Evolutionary conservation across 305 asterid species (phyloP).

Genomic region (Fraxinus ornus): DNA sequence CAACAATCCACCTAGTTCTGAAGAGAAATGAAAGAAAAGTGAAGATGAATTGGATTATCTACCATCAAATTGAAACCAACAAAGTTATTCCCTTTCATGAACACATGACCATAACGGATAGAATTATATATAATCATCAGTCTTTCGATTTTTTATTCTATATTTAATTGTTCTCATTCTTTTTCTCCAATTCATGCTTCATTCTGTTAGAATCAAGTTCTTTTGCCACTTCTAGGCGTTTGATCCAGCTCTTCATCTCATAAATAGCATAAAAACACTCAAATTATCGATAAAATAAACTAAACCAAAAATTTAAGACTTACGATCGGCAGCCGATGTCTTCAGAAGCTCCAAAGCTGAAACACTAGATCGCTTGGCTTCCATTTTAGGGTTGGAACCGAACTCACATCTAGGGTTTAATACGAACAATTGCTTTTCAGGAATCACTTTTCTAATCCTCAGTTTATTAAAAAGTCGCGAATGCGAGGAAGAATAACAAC

Average conservation of each 20-base stretch:
- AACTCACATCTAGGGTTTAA: constrained; percentile 50
- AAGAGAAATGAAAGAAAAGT: not conserved
- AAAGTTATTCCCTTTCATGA: not conserved
- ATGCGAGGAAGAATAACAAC: constrained; percentile 29
- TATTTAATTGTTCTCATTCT: not conserved
- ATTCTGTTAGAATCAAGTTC: not conserved
- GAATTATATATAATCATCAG: not conserved
- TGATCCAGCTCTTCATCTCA: not conserved
- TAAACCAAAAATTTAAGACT: not conserved
- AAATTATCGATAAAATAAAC: constrained; percentile 17
- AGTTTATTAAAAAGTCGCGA: not conserved
- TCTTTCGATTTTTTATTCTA: not conserved
- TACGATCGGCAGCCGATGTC: not conserved
- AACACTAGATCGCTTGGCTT: constrained; percentile 50
- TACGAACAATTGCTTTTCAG: constrained; percentile 30
- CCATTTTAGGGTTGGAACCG: constrained; percentile 24
- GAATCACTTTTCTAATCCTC: constrained; percentile 28
- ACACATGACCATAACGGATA: not conserved
- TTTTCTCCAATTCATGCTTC: not conserved
- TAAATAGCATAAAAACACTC: not conserved
- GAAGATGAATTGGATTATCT: not conserved
- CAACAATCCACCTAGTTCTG: not conserved
- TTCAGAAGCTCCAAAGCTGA: constrained; percentile 76
- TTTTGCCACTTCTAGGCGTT: not conserved
- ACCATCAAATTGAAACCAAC: not conserved